These are phyloP conservation scores for Mucor velutinosus DNA, from an alignment of 371 early-diverging fungal genomes.

Conservation along the genomic window DNA sequence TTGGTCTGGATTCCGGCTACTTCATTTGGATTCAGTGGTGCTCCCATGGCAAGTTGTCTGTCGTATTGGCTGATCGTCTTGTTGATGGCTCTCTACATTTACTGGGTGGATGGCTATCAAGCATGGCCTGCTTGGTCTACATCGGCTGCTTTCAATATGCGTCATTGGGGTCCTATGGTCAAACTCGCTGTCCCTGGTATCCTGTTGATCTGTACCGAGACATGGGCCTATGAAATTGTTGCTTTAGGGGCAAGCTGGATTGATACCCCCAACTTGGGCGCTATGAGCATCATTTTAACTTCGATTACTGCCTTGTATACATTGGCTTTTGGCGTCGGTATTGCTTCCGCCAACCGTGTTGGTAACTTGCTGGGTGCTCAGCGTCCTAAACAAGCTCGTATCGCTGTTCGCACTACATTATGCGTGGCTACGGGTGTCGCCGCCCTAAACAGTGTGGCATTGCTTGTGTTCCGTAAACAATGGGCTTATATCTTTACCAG, in stretches of 20 bases:
- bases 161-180: constrained; percentile 62
- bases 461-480: constrained; percentile 41
- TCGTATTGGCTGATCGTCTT: constrained; percentile 70
- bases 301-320: constrained; percentile 72
- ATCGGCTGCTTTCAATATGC: constrained; percentile 50
- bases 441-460: constrained; percentile 23
- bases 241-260: constrained; percentile 79
- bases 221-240: constrained; percentile 59
- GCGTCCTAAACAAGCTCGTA: constrained; percentile 46
- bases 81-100: constrained; percentile 62
- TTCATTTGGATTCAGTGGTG: constrained; percentile 78
- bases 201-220: constrained; percentile 67
- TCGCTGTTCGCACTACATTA: constrained; percentile 48
- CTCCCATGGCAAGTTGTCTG: constrained; percentile 75
- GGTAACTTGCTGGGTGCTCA: constrained; percentile 75
- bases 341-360: constrained; percentile 76
- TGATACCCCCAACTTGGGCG: constrained; percentile 78
- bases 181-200: constrained; percentile 74
- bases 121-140: constrained; percentile 82
- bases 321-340: constrained; percentile 60
- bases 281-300: constrained; percentile 79
- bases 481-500: constrained; percentile 71
- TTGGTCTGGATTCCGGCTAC: constrained; percentile 70
- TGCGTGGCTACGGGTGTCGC: constrained; percentile 36
- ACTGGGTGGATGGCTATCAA: constrained; percentile 63